Base-by-base conservation (phyloP, 352 stramenopile species). In the Phytopythium montanum region DNA sequence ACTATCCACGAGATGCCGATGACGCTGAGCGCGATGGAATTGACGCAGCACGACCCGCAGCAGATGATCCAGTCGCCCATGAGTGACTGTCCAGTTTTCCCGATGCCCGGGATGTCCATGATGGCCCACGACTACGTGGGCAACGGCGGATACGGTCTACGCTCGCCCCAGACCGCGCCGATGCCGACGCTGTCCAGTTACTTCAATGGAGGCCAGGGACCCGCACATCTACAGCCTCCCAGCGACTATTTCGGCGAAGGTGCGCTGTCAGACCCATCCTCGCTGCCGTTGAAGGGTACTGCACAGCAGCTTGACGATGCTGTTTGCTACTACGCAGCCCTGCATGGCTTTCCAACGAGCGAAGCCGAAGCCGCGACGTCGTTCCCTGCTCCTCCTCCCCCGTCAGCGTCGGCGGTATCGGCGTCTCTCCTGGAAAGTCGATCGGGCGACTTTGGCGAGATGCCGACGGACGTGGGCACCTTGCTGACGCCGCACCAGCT, bases 1-100 rank as follows among this genome's bases (percentile, higher is more conserved):
- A 33, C 4, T 56, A 52, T 48, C 29, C 57, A 48, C 45, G 53
- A 33, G 18, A 64, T 54, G 36, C 26, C 59, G 6, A 23, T 62
- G 29, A n/a, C 59, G 6, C n/a, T 62, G 29, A n/a, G 4, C 6
- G 54, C 42, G 12, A 59, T 26, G n/a, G 39, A 45, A 3, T 10
- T 25, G 18, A 3, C 39, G 8, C 39, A 45, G 6, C 62, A 59
- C 29, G 9, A 54, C 36, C 31, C 28, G 33, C 31, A 39, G 25
- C 41, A 54, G 28, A 18, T 29, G 49, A 4, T 34, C 14, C 45
- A 38, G 28, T 18, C 48, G 28, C 23, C 48, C 14, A 39, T 54
- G 48, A 13, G 29, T 10, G 49, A 55, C 29, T 55, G 41, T 13
- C 28, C 19, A 8, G 9, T 36, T 13, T 42, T 55, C 29, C 29